Evolutionary conservation across 345 rosid species (phyloP), one percentile per base, ranked within the genome.

Genomic region (Acer saccharum): DNA sequence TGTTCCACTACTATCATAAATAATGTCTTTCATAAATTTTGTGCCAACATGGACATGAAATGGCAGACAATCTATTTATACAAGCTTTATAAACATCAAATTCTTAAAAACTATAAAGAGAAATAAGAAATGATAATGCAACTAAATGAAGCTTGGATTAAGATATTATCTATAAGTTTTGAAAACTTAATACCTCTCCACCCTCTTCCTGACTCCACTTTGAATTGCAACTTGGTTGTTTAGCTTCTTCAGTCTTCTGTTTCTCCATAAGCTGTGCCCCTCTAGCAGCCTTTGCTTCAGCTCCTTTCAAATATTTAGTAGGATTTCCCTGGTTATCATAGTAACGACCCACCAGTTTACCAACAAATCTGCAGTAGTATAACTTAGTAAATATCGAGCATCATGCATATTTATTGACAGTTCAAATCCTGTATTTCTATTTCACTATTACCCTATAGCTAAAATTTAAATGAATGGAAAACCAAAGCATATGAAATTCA

Each of bases 141-240:
- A 43, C 57, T 62, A 7, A 61, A 61, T 25, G 58, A 63, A 61
- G 57, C 27, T 73, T 0, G 3, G 48, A 23, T 52, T 71, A 27
- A 50, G 50, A 35, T 43, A 44, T 60, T 25, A 25, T 61, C 18
- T 61, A n/a, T 10, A 18, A 21, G 65, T 75, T 72, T 46, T 16
- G 41, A 44, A 67, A 52, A 14, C 43, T 25, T 44, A 69, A 58
- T 89, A 94, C 98, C 97, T 92, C 88, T 74, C 99, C 98, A 17
- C 98, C 97, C 78, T 92, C 95, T 39, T 80, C 88, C 83, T 94
- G 97, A 79, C 97, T 96, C 99, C 98, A 94, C 81, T 92, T 88
- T 68, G 98, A 96, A 85, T 88, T 92, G 94, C 98, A 92, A 82
- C 88, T 83, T 23, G 88, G 86, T 78, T 86, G 98, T 81, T 94